Evolutionary conservation across 73 alveolate species (phyloP).

Genomic region (Tetrahymena malaccensis): DNA sequence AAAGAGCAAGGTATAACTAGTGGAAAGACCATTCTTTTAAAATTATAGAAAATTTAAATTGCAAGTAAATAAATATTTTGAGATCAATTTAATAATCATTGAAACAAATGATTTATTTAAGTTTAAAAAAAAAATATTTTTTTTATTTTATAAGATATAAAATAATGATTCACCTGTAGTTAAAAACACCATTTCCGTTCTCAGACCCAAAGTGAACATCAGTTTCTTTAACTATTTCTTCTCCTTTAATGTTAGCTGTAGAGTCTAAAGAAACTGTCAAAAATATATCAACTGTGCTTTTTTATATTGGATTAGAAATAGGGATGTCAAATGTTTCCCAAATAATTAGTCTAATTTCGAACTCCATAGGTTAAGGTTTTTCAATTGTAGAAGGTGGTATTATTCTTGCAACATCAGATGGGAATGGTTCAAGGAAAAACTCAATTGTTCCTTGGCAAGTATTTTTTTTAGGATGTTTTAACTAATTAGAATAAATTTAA

Average conservation of each 20-base stretch:
- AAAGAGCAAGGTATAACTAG: constrained; percentile 77
- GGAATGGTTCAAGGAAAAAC: constrained; percentile 82
- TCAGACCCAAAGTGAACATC: constrained; percentile 89
- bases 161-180: constrained; percentile 67
- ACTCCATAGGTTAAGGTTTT: constrained; percentile 73
- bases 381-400: constrained; percentile 63
- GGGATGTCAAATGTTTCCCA: constrained; percentile 95
- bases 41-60: not conserved
- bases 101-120: too few species aligned
- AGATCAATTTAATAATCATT: too few species aligned
- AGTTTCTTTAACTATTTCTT: constrained; percentile 69
- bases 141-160: too few species aligned
- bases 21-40: constrained; percentile 27
- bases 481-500: not conserved
- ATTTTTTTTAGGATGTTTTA: constrained; percentile 41
- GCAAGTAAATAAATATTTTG: not conserved
- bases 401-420: constrained; percentile 63
- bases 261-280: constrained; percentile 83
- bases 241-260: constrained; percentile 72
- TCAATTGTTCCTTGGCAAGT: constrained; percentile 90
- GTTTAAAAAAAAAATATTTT: too few species aligned
- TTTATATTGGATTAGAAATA: constrained; percentile 57
- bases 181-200: constrained; percentile 91
- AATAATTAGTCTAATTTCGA: constrained; percentile 87
- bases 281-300: constrained; percentile 75